Percentiles rank a stretch among this genome's conserved stretches.
Evolutionary conservation across 2,329 filamentous ascomycete genomes (phyloP).

Genomic region (Fusarium bulbicola): DNA sequence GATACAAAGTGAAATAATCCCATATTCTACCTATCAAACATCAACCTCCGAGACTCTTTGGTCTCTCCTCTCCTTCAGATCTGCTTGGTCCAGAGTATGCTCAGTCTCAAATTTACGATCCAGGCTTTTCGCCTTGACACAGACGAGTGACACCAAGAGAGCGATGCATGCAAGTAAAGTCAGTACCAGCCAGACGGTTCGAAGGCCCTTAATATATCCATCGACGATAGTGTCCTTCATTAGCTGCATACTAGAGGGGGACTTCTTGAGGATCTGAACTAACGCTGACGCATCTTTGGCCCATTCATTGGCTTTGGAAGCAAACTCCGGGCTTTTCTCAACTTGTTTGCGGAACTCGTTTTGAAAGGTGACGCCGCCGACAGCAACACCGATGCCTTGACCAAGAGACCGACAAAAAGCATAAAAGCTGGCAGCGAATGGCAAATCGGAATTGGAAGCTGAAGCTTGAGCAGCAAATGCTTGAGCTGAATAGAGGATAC

Average conservation of each 20-base stretch:
- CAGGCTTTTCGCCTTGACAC: slow-evolving; percentile 33
- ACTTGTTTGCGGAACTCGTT: slow-evolving; percentile 67
- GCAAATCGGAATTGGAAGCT: slow-evolving; percentile 51
- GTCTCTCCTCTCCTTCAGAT: not conserved
- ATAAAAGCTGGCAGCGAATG: slow-evolving; percentile 68
- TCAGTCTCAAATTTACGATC: slow-evolving; percentile 38
- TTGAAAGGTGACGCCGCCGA: slow-evolving; percentile 75
- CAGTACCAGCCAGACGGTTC: slow-evolving; percentile 47
- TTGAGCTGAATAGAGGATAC: slow-evolving; percentile 71
- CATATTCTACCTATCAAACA: slow-evolving; percentile 14
- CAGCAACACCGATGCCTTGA: slow-evolving; percentile 71
- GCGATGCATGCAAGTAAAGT: slow-evolving; percentile 42
- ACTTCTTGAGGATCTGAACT: slow-evolving; percentile 55
- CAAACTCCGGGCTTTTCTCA: slow-evolving; percentile 56
- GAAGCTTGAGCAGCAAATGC: slow-evolving; percentile 69
- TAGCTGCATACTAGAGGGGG: slow-evolving; percentile 48
- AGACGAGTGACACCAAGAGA: slow-evolving; percentile 24
- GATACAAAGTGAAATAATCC: not conserved
- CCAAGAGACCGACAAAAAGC: slow-evolving; percentile 69
- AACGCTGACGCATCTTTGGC: slow-evolving; percentile 67
- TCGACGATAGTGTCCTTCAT: slow-evolving; percentile 42
- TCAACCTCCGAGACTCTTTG: not conserved
- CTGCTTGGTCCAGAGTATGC: slow-evolving; percentile 14
- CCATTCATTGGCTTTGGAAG: slow-evolving; percentile 53
- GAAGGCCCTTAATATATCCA: slow-evolving; percentile 47